Base-by-base conservation (phyloP, 163 green algal species). In the Scenedesmus sp. region DNA sequence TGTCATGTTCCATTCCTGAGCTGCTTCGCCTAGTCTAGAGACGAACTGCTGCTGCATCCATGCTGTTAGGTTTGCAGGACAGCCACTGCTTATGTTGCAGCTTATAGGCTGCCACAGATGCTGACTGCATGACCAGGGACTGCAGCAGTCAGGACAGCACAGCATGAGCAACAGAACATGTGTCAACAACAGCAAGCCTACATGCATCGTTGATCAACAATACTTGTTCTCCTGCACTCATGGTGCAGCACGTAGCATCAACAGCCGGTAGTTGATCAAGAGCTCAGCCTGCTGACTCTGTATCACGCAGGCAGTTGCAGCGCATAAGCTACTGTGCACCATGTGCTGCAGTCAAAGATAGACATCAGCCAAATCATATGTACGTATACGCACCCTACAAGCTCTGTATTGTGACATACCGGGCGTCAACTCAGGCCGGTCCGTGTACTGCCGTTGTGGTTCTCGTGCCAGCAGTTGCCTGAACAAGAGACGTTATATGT, bases 371-470 rank as follows among this genome's bases (percentile, higher is more conserved):
- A 3, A 0, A 20, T 18, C 0, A 1, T 76, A 34, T 52, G 2
- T 5, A 12, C 1, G 13, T 16, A 15, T 79, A 13, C 70, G 23
- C 23, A 79, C 70, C 70, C 0, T 46, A 5, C 13, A 12, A 52
- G 5, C 70, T 54, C 4, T 79, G 6, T 52, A 52, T 52, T 23
- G 12, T 79, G 1, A 12, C 15, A 23, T 79, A 54, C 70, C 70
- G 70, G 70, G 70, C 23, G 70, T 79, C 70, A 79, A 79, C 23
- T 79, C 70, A 79, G 70, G 70, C 70, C 70, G 70, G 70, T 79
- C 66, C 70, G 70, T 79, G 70, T 79, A 79, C 70, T 79, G 70
- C 70, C 70, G 46, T 79, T 52, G 23, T 46, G 23, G 2, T 79
- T 15, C 6, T 23, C 70, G 23, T 79, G 70, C 70, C 46, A 52